Percentiles rank a stretch among this genome's conserved stretches.
Evolutionary conservation across 1,284 basidiomycete species (phyloP).

Genomic region (Agroathelia rolfsii): DNA sequence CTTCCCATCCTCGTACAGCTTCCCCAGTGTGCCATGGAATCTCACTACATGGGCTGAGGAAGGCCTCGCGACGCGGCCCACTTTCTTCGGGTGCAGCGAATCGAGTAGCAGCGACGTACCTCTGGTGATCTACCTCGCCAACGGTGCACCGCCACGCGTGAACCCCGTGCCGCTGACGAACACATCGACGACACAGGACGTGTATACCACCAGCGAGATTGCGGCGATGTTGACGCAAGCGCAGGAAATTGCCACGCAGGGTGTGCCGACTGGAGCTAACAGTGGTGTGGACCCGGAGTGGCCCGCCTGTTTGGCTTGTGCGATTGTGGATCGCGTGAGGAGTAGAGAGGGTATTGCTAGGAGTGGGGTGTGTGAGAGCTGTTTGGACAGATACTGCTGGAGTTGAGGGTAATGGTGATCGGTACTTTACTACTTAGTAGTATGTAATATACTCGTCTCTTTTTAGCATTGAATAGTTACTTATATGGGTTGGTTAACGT

Average conservation of each 20-base stretch:
- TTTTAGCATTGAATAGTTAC: too few relatives aligned
- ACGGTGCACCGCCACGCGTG: slow-evolving; percentile 31
- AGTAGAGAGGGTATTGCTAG: slow-evolving; percentile 17
- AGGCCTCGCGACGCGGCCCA: slow-evolving; percentile 26
- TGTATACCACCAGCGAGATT: slow-evolving; percentile 22
- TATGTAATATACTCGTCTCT: too few relatives aligned
- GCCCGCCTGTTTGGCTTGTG: slow-evolving; percentile 35
- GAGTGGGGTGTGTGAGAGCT: slow-evolving; percentile 28
- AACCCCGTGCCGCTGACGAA: slow-evolving; percentile 31
- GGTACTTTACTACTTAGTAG: too few relatives aligned
- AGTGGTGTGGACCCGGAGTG: slow-evolving; percentile 25
- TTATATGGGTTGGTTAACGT: too few relatives aligned
- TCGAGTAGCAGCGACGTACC: slow-evolving; percentile 17
- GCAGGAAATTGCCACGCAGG: slow-evolving; percentile 31
- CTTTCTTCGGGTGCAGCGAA: slow-evolving; percentile 35
- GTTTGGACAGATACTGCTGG: slow-evolving; percentile 33
- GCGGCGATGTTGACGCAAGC: slow-evolving; percentile 32
- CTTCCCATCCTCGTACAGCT: slow-evolving; percentile 28
- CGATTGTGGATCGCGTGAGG: slow-evolving; percentile 31
- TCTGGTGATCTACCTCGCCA: slow-evolving; percentile 30
- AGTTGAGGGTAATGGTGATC: too few relatives aligned
- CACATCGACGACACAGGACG: slow-evolving; percentile 24
- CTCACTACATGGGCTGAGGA: slow-evolving; percentile 21
- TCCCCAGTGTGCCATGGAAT: slow-evolving; percentile 29
- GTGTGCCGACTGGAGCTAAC: slow-evolving; percentile 17